Evolutionary conservation across 2,329 filamentous ascomycete species (phyloP).

Genomic region (Cladophialophora bantiana): DNA sequence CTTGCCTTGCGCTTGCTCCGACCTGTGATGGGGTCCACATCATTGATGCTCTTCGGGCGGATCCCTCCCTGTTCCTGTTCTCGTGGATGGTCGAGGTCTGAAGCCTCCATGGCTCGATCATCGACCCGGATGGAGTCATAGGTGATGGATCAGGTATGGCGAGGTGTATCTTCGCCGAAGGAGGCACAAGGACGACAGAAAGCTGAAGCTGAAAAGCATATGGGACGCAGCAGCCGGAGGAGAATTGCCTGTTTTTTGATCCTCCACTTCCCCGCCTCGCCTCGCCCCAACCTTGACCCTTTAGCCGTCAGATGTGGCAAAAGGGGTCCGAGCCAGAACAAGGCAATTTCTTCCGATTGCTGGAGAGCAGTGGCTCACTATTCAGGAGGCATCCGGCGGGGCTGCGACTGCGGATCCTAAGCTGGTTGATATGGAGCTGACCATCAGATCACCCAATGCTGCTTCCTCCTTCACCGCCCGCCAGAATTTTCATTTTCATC

Average conservation of each 20-base stretch:
- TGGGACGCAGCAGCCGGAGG: background rate
- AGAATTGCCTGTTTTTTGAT: constrained; percentile 9
- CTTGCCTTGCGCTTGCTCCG: constrained; percentile 18
- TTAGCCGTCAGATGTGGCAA: background rate
- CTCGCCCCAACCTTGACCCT: background rate
- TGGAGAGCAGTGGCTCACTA: background rate
- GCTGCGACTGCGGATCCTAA: no score
- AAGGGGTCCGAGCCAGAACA: background rate
- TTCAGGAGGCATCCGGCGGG: no score
- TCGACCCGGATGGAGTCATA: background rate
- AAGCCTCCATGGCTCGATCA: background rate
- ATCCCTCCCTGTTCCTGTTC: background rate
- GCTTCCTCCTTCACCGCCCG: constrained; percentile 5
- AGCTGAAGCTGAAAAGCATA: background rate
- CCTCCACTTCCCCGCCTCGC: background rate
- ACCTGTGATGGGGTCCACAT: background rate
- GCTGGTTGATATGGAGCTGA: no score
- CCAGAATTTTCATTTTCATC: background rate
- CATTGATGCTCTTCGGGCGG: background rate
- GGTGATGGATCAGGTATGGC: background rate
- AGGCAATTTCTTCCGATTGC: constrained; percentile 2
- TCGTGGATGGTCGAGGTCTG: background rate
- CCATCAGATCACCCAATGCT: background rate
- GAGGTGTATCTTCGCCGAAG: background rate
- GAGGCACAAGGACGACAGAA: background rate